Evolutionary conservation across 108 stramenopile species (phyloP).

Genomic region (Aurantiochytrium sp.): DNA sequence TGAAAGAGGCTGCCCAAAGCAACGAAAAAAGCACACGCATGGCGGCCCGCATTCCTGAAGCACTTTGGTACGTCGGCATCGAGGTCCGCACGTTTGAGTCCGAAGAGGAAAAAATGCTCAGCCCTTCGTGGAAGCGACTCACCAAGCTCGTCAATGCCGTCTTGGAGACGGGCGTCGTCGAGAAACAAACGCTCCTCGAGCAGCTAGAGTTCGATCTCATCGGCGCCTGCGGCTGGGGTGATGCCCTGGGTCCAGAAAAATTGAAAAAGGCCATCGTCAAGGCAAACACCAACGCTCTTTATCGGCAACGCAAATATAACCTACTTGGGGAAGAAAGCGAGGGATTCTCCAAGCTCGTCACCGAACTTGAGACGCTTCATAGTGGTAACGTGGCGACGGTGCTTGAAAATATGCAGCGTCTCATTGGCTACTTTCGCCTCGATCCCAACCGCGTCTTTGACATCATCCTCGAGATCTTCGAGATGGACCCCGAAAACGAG

Average conservation of each 20-base stretch:
- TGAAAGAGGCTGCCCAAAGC: no score
- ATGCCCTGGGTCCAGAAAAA: not conserved
- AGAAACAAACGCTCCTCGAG: not conserved
- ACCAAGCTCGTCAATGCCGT: not conserved
- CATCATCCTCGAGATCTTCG: slow-evolving; percentile 68
- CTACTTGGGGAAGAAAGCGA: slow-evolving; percentile 84
- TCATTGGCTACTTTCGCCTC: slow-evolving; percentile 83
- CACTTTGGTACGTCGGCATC: not conserved
- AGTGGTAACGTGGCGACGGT: not conserved
- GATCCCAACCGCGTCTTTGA: slow-evolving; percentile 90
- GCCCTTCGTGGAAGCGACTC: not conserved
- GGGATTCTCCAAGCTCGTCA: slow-evolving; percentile 72
- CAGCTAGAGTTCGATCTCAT: not conserved
- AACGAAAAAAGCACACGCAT: no score
- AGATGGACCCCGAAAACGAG: slow-evolving; percentile 40
- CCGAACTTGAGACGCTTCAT: slow-evolving; percentile 17
- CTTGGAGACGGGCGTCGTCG: not conserved
- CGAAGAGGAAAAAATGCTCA: not conserved
- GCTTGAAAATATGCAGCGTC: slow-evolving; percentile 21
- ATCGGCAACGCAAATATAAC: slow-evolving; percentile 84
- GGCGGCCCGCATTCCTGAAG: not conserved
- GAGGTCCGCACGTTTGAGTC: not conserved
- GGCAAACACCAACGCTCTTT: slow-evolving; percentile 72
- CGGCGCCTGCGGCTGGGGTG: not conserved
- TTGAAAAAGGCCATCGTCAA: slow-evolving; percentile 39